A percentile compares a stretch with the other conserved stretches of the same genome.
phyloP scores from a whole-genome alignment of 495 filamentous ascomycete species.

The Sabuloglossum arenarium region DNA sequence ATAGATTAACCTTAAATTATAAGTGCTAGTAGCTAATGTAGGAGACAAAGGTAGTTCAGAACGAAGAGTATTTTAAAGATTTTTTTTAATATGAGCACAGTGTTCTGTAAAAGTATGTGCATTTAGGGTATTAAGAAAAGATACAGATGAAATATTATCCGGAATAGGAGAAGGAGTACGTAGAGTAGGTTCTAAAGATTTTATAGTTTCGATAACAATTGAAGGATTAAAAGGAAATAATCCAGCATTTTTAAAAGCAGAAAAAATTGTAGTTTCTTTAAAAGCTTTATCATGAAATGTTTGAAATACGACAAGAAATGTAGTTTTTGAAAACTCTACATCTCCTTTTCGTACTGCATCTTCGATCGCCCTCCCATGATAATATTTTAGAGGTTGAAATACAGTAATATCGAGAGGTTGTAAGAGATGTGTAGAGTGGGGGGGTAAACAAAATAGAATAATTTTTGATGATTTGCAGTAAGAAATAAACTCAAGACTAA shows the following conservation, averaged over 20 bases:
- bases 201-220: neutral
- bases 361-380: conserved; percentile 2
- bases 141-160: too few species aligned
- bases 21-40: too few species aligned
- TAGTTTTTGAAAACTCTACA: conserved; percentile 3
- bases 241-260: neutral
- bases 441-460: too few species aligned
- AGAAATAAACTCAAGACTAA: conserved; percentile 1
- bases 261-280: conserved; percentile 1
- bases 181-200: neutral
- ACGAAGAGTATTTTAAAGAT: too few species aligned
- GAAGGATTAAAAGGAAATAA: conserved; percentile 4
- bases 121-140: too few species aligned
- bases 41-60: too few species aligned
- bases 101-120: neutral
- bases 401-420: conserved; percentile 1
- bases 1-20: too few species aligned
- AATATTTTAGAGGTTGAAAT: conserved; percentile 4
- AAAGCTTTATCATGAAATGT: conserved; percentile 1
- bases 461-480: neutral
- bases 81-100: neutral
- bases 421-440: too few species aligned
- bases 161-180: neutral
- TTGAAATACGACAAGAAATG: conserved; percentile 3
- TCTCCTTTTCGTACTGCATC: neutral